These are phyloP conservation scores for Boletus tylopilopsis DNA, from an alignment of 768 basidiomycete species.

Conservation along the genomic window DNA sequence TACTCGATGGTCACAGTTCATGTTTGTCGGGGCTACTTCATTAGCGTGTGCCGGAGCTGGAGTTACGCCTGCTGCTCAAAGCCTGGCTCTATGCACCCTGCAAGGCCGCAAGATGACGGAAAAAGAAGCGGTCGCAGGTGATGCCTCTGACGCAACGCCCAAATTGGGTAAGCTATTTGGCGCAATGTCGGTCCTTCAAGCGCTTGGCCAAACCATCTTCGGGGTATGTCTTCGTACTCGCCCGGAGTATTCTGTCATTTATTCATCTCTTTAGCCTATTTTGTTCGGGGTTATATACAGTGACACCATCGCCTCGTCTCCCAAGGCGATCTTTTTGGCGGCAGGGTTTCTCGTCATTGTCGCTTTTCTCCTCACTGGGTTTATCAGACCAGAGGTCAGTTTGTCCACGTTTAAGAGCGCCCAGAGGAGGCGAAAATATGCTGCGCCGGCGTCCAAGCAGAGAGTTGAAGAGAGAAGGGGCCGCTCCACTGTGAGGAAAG, in stretches of 20 bases:
- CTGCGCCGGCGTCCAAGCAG: constrained; percentile 3
- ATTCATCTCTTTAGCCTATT: constrained; percentile 47
- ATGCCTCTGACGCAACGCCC: constrained; percentile 32
- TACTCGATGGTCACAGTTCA: constrained; percentile 30
- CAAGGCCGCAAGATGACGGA: constrained; percentile 29
- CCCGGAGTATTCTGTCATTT: constrained; percentile 7
- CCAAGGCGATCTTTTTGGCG: constrained; percentile 63
- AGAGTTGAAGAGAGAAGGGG: constrained; percentile 17
- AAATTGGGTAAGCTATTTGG: constrained; percentile 61
- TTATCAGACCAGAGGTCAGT: constrained; percentile 36
- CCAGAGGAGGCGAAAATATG: constrained; percentile 5
- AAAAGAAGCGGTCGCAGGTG: constrained; percentile 27
- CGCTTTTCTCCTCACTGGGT: constrained; percentile 45
- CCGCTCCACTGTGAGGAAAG: constrained; percentile 37
- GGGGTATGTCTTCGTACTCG: constrained; percentile 31
- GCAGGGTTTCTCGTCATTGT: constrained; percentile 53
- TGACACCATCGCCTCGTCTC: constrained; percentile 57
- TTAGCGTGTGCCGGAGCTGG: constrained; percentile 66
- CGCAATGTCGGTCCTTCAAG: constrained; percentile 64
- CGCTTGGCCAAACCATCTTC: constrained; percentile 59
- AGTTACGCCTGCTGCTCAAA: constrained; percentile 64
- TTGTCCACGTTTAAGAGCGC: constrained; percentile 16
- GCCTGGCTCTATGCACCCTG: constrained; percentile 70
- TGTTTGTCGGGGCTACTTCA: constrained; percentile 59
- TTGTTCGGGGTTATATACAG: constrained; percentile 68